Percentiles rank a stretch among this genome's conserved stretches.
phyloP scores from a whole-genome alignment of 768 basidiomycete species.

The Lepiota brunneoincarnata region DNA sequence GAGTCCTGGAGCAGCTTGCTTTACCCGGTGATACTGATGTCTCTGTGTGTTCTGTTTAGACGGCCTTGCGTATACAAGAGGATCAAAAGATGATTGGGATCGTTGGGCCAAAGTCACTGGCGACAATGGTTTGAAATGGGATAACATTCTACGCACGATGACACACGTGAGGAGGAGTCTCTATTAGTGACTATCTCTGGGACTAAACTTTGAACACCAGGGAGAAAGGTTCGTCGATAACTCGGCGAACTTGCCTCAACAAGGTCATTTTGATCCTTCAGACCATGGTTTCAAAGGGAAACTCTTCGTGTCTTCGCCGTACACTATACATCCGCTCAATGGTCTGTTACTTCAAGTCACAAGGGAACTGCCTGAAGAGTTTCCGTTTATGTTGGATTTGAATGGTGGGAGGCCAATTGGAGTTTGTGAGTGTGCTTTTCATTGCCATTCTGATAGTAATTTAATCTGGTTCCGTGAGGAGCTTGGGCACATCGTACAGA shows the following conservation, averaged over 20 bases:
- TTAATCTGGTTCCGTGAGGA: not conserved
- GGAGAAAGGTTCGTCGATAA: slow-evolving; percentile 15
- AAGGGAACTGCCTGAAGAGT: slow-evolving; percentile 21
- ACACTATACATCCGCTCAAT: slow-evolving; percentile 26
- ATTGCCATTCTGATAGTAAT: too few species aligned
- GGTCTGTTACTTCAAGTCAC: slow-evolving; percentile 27
- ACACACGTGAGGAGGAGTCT: too few species aligned
- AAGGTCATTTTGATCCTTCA: slow-evolving; percentile 31
- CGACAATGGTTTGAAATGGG: slow-evolving; percentile 31
- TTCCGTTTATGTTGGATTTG: slow-evolving; percentile 21
- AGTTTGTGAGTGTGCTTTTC: slow-evolving; percentile 9
- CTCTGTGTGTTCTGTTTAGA: too few species aligned
- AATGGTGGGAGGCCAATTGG: slow-evolving; percentile 28
- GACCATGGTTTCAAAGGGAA: slow-evolving; percentile 33
- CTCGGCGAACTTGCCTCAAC: too few species aligned
- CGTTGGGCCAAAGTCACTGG: slow-evolving; percentile 24
- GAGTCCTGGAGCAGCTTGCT: too few species aligned
- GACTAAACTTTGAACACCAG: too few species aligned
- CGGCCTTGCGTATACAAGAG: slow-evolving; percentile 22
- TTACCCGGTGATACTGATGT: too few species aligned
- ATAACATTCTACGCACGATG: slow-evolving; percentile 18
- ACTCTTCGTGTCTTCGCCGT: slow-evolving; percentile 27
- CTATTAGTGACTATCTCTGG: too few species aligned
- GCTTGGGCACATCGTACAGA: slow-evolving; percentile 2
- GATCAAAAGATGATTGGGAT: slow-evolving; percentile 17